phyloP scores from a whole-genome alignment of 805 yeast genomes.

The Candida sphagnicola region DNA sequence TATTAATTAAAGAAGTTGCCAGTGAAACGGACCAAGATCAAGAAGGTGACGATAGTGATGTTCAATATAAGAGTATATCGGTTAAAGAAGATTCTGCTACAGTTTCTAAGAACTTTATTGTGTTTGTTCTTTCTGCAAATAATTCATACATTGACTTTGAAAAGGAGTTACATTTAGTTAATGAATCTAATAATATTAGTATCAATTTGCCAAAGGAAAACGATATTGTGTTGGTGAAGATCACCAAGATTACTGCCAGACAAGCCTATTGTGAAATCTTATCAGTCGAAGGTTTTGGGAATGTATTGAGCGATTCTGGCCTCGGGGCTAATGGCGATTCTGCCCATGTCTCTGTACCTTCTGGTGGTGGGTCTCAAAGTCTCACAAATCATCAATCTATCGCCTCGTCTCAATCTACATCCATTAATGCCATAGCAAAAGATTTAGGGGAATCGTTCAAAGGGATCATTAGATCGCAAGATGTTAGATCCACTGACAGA shows the following conservation, averaged over 20 bases:
- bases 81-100: slow-evolving; percentile 4
- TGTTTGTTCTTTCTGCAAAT: slow-evolving; percentile 26
- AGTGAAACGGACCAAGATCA: slow-evolving; percentile 11
- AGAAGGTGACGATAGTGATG: slow-evolving; percentile 9
- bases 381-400: slow-evolving; percentile 30
- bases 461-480: slow-evolving; percentile 82
- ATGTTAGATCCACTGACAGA: slow-evolving; percentile 85
- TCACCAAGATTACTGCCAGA: slow-evolving; percentile 59
- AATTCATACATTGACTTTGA: slow-evolving; percentile 24
- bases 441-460: slow-evolving; percentile 87
- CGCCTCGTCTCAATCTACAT: slow-evolving; percentile 39
- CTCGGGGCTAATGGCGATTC: slow-evolving; percentile 52
- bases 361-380: slow-evolving; percentile 54
- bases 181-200: slow-evolving; percentile 19
- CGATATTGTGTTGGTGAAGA: slow-evolving; percentile 74
- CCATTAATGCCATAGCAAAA: slow-evolving; percentile 38
- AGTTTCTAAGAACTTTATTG: slow-evolving; percentile 18
- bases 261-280: slow-evolving; percentile 79
- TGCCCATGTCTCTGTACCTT: slow-evolving; percentile 35
- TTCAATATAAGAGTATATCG: neutral
- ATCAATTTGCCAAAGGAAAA: slow-evolving; percentile 75
- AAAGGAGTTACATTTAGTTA: slow-evolving; percentile 8
- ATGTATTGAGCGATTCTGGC: slow-evolving; percentile 58
- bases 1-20: slow-evolving; percentile 26
- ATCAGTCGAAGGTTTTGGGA: slow-evolving; percentile 58